phyloP scores from a whole-genome alignment of 306 rosid species.

The Quercus variabilis region DNA sequence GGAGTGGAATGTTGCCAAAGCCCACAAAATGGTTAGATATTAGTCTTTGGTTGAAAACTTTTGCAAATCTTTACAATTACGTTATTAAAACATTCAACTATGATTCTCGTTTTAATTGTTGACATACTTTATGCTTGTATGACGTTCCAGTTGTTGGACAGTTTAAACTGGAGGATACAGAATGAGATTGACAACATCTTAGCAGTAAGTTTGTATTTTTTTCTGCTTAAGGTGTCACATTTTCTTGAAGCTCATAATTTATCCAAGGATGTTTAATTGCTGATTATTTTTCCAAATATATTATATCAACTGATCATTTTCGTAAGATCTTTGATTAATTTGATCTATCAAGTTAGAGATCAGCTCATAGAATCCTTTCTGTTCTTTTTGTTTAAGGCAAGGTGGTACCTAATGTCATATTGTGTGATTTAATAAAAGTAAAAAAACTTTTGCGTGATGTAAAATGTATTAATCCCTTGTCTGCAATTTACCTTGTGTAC shows the following conservation, averaged over 20 bases:
- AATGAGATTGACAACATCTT: conserved; percentile 84
- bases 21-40: conserved; percentile 79
- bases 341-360: neutral
- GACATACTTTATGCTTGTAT: conserved; percentile 12
- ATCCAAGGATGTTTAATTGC: neutral
- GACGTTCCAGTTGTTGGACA: conserved; percentile 68
- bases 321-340: neutral
- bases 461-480: neutral
- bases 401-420: neutral
- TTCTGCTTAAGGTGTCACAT: neutral
- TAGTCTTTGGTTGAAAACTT: conserved; percentile 17
- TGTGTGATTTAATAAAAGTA: neutral
- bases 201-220: conserved; percentile 47
- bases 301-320: neutral
- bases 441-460: neutral
- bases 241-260: conserved; percentile 16
- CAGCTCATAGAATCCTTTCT: neutral
- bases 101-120: conserved; percentile 12
- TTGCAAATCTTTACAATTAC: neutral
- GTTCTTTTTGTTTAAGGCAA: neutral
- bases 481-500: neutral
- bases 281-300: neutral
- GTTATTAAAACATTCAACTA: neutral
- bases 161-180: conserved; percentile 86
- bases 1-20: conserved; percentile 72